Evolutionary conservation across 345 rosid species (phyloP).

Genomic region (Acer negundo): DNA sequence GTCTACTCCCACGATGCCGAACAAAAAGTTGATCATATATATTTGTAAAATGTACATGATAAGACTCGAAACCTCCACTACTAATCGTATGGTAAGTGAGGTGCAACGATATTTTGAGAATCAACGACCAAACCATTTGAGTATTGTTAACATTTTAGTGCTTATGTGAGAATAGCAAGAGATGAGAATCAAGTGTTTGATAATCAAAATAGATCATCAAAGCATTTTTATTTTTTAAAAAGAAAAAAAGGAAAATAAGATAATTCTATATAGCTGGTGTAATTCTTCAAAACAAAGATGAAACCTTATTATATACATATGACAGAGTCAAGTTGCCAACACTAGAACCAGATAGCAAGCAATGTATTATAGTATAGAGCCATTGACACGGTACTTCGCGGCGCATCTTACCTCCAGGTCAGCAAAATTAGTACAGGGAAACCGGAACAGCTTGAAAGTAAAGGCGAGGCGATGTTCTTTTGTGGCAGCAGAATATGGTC

Average conservation of each 20-base stretch:
- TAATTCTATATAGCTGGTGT: neutral
- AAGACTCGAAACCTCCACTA: too few relatives aligned
- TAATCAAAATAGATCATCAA: neutral
- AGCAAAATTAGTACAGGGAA: neutral
- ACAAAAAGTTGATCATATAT: too few relatives aligned
- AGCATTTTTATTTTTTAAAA: neutral
- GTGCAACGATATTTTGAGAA: neutral
- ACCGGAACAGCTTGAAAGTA: neutral
- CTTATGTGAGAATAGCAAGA: neutral
- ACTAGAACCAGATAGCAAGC: neutral
- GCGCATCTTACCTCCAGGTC: neutral
- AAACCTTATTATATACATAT: slow-evolving; percentile 15
- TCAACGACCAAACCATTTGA: neutral
- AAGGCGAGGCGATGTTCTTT: neutral
- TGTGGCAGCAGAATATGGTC: slow-evolving; percentile 12
- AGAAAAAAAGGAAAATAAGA: neutral
- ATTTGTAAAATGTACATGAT: too few relatives aligned
- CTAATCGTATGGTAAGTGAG: too few relatives aligned
- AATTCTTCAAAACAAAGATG: neutral
- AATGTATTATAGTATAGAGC: neutral
- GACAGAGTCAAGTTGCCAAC: neutral
- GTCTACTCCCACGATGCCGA: too few relatives aligned
- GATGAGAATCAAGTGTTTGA: neutral
- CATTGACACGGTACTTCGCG: neutral
- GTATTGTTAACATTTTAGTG: neutral